Base-by-base conservation (phyloP, 2,329 filamentous ascomycete genomes). In the Scedosporium apiospermum region DNA sequence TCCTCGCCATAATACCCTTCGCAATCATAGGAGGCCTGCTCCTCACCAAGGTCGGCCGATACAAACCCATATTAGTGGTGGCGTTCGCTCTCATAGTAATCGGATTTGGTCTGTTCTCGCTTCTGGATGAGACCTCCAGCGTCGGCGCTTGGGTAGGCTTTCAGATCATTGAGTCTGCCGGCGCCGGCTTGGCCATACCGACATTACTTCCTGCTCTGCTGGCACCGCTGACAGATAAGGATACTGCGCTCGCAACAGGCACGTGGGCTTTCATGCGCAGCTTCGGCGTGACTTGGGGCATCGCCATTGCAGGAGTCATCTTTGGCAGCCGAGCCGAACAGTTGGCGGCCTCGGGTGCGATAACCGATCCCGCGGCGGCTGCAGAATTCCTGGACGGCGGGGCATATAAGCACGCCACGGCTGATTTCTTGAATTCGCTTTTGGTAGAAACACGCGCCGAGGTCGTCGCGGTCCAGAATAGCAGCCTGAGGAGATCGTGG, bases 201-300 rank as follows among this genome's bases (percentile, higher is more conserved):
- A 70, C 73, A 0, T 69, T 77, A 5, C 73, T 79, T 1, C 77
- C 80, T 0, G 76, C 80, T 0, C 71, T 79, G 16, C 74, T 77
- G 66, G 79, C 77, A 0, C 65, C 70, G 0, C 65, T 78, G 1
- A 44, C 68, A 1, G 76, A 79, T 7, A 64, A 64, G 1, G 75
- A 80, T 60, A 68, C 69, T 0, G 74, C 75, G 1, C 62, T 71
- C 1, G 74, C 75, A 0, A 76, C 76, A 2, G 73, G 69, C 1
- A 75, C 76, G 53, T 80, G 75, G 71, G 68, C 71, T 0, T 83
- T 83, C 63, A 68, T 80, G 63, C 75, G 80, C 44, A 75, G 69
- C 61, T 76, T 83, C 38, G 81, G 80, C 2, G 67, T 71, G n/a
- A 75, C 77, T 3, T 77, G 80, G 69, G 80, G 78, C 7, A 72